phyloP scores from a whole-genome alignment of 176 grass and related monocot genomes.

The Avena eriantha region DNA sequence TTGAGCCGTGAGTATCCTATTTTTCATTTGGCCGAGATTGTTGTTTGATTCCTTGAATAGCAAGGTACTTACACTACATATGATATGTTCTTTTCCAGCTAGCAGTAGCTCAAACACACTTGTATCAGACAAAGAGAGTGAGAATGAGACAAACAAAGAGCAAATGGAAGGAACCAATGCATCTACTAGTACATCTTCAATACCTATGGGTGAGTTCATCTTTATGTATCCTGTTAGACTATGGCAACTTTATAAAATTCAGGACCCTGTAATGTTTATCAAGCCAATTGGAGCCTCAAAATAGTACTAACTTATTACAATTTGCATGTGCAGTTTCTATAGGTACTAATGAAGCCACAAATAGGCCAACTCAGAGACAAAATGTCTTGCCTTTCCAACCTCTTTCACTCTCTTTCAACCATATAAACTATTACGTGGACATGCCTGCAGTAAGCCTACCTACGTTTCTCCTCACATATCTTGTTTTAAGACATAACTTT shows the following conservation, averaged over 20 bases:
- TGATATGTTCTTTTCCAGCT: conserved; percentile 53
- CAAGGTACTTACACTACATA: conserved; percentile 9
- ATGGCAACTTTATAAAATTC: conserved; percentile 1
- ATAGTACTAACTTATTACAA: neutral
- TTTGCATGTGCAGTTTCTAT: neutral
- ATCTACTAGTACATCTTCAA: no score
- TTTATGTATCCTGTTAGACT: neutral
- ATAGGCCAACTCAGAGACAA: conserved; percentile 32
- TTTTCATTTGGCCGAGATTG: neutral
- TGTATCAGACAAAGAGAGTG: conserved; percentile 50
- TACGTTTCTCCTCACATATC: neutral
- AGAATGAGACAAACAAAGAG: conserved; percentile 26
- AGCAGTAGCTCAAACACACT: conserved; percentile 45
- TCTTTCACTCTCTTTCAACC: conserved; percentile 80
- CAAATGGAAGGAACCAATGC: no score
- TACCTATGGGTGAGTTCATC: conserved; percentile 15
- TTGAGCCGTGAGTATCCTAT: conserved; percentile 68
- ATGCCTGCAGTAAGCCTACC: conserved; percentile 78
- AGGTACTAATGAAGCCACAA: conserved; percentile 36
- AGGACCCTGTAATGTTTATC: conserved; percentile 14
- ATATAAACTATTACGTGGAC: conserved; percentile 89
- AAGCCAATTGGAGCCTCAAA: neutral
- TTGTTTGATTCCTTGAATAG: neutral
- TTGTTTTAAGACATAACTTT: neutral
- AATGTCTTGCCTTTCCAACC: conserved; percentile 82